phyloP scores from a whole-genome alignment of 257 asterid genomes.

The Solanum microdontum region DNA sequence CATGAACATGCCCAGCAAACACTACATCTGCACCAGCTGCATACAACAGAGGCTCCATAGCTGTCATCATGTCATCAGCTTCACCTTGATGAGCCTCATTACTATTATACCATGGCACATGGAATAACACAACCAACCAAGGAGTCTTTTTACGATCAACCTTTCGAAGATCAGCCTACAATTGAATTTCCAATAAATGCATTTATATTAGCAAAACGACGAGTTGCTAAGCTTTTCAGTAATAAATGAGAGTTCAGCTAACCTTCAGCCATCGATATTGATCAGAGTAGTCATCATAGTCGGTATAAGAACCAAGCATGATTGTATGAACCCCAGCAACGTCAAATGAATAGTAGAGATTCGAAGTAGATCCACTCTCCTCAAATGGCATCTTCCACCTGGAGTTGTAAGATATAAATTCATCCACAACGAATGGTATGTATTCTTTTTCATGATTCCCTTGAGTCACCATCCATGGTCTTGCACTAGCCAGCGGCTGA shows the following conservation, averaged over 20 bases:
- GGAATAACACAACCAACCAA: slow-evolving; percentile 69
- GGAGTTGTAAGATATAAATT: slow-evolving; percentile 63
- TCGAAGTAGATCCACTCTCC: slow-evolving; percentile 79
- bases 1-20: slow-evolving; percentile 89
- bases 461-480: slow-evolving; percentile 99
- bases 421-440: slow-evolving; percentile 38
- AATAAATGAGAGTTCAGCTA: slow-evolving; percentile 5
- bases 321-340: slow-evolving; percentile 77
- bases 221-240: background rate
- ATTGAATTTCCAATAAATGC: slow-evolving; percentile 5
- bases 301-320: slow-evolving; percentile 87
- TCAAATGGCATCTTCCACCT: slow-evolving; percentile 95
- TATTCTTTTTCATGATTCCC: slow-evolving; percentile 88
- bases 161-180: slow-evolving; percentile 62
- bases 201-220: background rate
- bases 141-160: slow-evolving; percentile 70
- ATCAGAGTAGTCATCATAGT: slow-evolving; percentile 47
- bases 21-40: slow-evolving; percentile 65
- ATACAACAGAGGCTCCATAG: slow-evolving; percentile 69
- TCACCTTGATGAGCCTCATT: slow-evolving; percentile 87
- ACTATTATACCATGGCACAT: slow-evolving; percentile 95
- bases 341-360: slow-evolving; percentile 80
- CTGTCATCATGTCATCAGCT: slow-evolving; percentile 69
- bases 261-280: slow-evolving; percentile 89
- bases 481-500: slow-evolving; percentile 87